phyloP scores from a whole-genome alignment of 768 basidiomycete species.

The Trametes punicea region DNA sequence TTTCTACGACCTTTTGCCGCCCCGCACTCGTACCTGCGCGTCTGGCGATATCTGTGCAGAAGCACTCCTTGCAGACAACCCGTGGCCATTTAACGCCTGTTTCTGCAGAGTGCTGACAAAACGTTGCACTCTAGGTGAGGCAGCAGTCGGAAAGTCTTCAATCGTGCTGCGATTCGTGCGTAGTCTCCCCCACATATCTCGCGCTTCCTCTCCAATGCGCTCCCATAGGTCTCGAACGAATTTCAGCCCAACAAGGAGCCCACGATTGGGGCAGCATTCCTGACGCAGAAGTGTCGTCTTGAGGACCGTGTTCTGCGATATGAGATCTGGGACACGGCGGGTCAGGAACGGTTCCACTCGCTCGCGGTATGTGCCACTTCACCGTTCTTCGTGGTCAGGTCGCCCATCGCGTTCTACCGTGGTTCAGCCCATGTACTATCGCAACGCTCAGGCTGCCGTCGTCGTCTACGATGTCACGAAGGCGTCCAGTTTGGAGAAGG shows the following conservation, averaged over 20 bases:
- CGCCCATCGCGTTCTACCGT: conserved; percentile 3
- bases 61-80: too few species aligned
- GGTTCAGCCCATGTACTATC: conserved; percentile 95
- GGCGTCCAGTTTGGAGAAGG: conserved; percentile 93
- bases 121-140: conserved; percentile 65
- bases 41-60: not conserved
- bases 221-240: conserved; percentile 82
- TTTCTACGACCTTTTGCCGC: not conserved
- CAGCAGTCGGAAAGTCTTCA: conserved; percentile 98
- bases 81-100: not conserved
- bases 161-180: conserved; percentile 94
- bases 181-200: conserved; percentile 16
- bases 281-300: conserved; percentile 92
- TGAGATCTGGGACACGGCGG: conserved; percentile 98
- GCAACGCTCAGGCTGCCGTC: conserved; percentile 96
- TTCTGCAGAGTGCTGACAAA: not conserved
- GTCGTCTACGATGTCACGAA: conserved; percentile 99
- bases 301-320: conserved; percentile 92
- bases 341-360: conserved; percentile 96
- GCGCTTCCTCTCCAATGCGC: not conserved
- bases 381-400: not conserved
- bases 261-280: conserved; percentile 94
- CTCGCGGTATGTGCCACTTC: conserved; percentile 64
- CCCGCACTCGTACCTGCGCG: not conserved
- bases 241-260: conserved; percentile 99